Conservation (phyloP, 1,284 basidiomycete species). For the Tilletia indica region DNA sequence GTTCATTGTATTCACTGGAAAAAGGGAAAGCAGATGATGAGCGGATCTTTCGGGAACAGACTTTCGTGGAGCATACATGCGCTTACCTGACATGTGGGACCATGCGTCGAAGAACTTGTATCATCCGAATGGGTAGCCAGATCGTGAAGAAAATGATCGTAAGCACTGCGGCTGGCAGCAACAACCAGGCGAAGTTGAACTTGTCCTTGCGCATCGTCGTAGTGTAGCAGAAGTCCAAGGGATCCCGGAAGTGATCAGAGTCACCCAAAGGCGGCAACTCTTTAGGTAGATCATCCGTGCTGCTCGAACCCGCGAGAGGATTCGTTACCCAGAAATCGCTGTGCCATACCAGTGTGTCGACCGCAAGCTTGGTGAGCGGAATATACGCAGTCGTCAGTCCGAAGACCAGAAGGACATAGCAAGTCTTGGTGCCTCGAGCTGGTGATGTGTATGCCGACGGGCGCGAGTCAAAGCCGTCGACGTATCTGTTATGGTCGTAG, state of each 20-base stretch:
- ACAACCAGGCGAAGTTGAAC: constrained; percentile 69
- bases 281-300: constrained; percentile 55
- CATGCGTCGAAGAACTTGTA: constrained; percentile 21
- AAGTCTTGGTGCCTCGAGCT: constrained; percentile 37
- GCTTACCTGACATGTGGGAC: constrained; percentile 11
- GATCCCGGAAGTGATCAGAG: constrained; percentile 60
- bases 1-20: constrained; percentile 70
- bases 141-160: constrained; percentile 67
- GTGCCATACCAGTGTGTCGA: constrained; percentile 49
- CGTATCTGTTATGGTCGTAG: constrained; percentile 40
- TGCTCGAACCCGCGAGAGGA: constrained; percentile 64
- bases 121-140: constrained; percentile 70
- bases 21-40: constrained; percentile 63
- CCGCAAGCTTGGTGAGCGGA: constrained; percentile 47
- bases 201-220: constrained; percentile 67
- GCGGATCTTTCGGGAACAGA: not conserved
- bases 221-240: constrained; percentile 72
- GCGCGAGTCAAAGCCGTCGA: constrained; percentile 46
- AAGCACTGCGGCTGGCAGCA: constrained; percentile 65
- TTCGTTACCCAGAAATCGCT: constrained; percentile 58
- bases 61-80: not conserved
- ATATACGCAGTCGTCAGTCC: constrained; percentile 41
- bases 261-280: constrained; percentile 63
- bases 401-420: constrained; percentile 45
- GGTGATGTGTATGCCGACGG: constrained; percentile 42